A percentile compares a stretch with the other conserved stretches of the same genome.
Conservation (phyloP, 768 basidiomycete genomes). For the Postia placenta region DNA sequence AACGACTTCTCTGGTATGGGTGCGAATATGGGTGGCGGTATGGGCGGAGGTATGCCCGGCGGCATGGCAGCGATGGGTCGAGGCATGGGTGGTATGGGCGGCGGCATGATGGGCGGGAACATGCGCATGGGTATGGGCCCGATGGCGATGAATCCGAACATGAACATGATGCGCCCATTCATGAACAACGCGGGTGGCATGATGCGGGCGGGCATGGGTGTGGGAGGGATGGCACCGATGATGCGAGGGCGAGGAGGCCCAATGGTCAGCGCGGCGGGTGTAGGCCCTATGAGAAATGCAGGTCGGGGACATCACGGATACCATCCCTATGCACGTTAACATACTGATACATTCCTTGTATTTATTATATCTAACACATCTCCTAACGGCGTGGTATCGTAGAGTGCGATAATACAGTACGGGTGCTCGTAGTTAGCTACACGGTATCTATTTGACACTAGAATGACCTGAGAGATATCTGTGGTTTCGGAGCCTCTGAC, state of each 20-base stretch:
- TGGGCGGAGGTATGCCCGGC: constrained; percentile 12
- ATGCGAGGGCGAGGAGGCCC: constrained; percentile 45
- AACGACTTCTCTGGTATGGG: constrained; percentile 14
- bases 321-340: constrained; percentile 68
- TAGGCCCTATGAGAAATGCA: constrained; percentile 61
- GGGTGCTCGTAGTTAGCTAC: constrained; percentile 1
- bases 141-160: constrained; percentile 18
- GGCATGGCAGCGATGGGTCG: constrained; percentile 41
- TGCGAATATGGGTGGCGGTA: constrained; percentile 15
- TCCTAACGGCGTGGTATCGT: not conserved
- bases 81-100: constrained; percentile 18
- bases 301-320: constrained; percentile 70
- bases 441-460: constrained; percentile 24
- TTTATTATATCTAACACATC: not conserved
- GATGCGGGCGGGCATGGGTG: constrained; percentile 17
- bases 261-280: constrained; percentile 40
- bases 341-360: not conserved
- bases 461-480: constrained; percentile 74
- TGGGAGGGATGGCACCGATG: constrained; percentile 19
- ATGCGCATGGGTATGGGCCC: constrained; percentile 21
- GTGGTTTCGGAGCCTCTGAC: constrained; percentile 51
- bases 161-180: constrained; percentile 18
- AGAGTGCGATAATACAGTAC: not conserved
- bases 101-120: constrained; percentile 17
- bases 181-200: constrained; percentile 16